Base-by-base conservation (phyloP, 78 protist genomes). In the Emiliania huxleyi region DNA sequence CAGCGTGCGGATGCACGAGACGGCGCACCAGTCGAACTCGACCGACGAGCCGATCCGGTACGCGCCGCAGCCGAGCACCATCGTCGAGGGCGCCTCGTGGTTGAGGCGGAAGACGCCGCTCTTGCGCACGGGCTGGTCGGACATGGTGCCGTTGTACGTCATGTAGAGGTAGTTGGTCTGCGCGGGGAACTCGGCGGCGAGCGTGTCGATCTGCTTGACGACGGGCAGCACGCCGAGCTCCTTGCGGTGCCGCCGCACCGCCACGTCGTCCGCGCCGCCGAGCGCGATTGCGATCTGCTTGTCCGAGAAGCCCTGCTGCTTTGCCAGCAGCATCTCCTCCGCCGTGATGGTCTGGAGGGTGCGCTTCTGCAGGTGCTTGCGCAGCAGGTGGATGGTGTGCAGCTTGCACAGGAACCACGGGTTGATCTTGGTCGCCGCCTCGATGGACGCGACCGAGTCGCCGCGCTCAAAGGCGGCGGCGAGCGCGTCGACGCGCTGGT, bases 141-240 rank as follows among this genome's bases (percentile, higher is more conserved):
- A 18, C 69, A 69, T 56, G 18, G 46, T n/a, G 89, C 94, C 99
- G 93, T 95, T 95, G 97, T 98, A 98, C 23, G 99, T 97, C 96
- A 93, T 71, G 96, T 98, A 98, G 62, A 98, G 95, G 96, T 98
- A 98, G 95, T 98, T 98, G 95, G 98, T 98, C 81, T 88, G 88
- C 12, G 98, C 98, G 38, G 99, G 99, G 91, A 95, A 98, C 95
- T 98, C 99, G 37, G 99, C 99, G 42, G 99, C 98, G 69, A 97
- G 98, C 6, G 99, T 98, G 95, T 98, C 99, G 69, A 98, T 98
- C 93, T 98, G 99, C 97, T 98, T 98, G 69, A 97, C 97, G 48
- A 75, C 33, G 33, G 99, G 99, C 55, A 71, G 8, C 84, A 98
- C 52, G 91, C 84, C 87, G 83, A 38, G 18, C 3, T 23, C 40